These are phyloP conservation scores for Physaria fendleri DNA, from an alignment of 345 rosid genomes.

Conservation along the genomic window DNA sequence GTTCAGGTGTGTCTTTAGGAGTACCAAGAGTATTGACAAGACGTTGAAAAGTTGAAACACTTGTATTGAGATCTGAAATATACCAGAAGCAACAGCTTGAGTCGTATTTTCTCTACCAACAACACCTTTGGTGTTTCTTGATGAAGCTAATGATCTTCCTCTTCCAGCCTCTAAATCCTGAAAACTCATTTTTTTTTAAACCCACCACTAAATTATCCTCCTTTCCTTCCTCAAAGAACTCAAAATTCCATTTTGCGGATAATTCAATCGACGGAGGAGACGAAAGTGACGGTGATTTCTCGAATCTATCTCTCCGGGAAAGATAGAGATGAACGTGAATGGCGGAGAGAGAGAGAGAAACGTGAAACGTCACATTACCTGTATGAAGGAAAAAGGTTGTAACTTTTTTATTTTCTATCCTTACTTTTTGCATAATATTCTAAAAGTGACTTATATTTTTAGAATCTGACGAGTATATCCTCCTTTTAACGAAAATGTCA, in stretches of 20 bases:
- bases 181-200: constrained; percentile 58
- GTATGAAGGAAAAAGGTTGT: constrained; percentile 2
- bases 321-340: constrained; percentile 13
- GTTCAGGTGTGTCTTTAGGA: constrained; percentile 92
- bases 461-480: constrained; percentile 10
- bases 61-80: constrained; percentile 92
- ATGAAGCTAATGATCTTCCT: constrained; percentile 50
- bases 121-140: constrained; percentile 42
- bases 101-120: constrained; percentile 62
- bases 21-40: constrained; percentile 94
- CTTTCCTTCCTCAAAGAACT: neutral
- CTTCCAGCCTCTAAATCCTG: constrained; percentile 76
- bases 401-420: neutral
- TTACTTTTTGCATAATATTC: neutral
- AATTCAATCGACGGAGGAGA: constrained; percentile 6
- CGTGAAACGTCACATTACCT: constrained; percentile 25
- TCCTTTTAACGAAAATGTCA: neutral
- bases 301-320: constrained; percentile 13
- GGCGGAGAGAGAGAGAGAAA: constrained; percentile 19
- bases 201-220: constrained; percentile 5
- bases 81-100: constrained; percentile 85
- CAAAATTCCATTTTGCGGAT: neutral
- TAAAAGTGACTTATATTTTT: constrained; percentile 10
- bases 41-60: constrained; percentile 76
- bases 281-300: constrained; percentile 2